Conservation (phyloP, 73 alveolate genomes). For the Stentor coeruleus region DNA sequence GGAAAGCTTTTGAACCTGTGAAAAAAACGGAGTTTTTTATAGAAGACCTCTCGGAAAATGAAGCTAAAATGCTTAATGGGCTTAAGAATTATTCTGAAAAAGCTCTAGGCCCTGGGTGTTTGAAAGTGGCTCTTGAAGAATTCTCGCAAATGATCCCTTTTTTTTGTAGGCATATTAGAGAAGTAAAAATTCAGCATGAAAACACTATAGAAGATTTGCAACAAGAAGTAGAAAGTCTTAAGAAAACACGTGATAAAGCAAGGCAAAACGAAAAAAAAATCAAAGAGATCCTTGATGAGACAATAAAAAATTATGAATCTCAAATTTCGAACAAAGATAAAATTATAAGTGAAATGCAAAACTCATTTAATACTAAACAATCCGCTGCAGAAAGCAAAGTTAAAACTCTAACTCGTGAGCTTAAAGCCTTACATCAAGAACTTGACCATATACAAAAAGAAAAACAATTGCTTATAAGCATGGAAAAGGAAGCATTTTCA, state of each 20-base stretch:
- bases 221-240: not conserved
- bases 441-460: not conserved
- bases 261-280: not conserved
- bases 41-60: not conserved
- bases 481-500: not conserved
- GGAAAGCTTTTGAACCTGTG: not conserved
- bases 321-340: not conserved
- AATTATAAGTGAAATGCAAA: not conserved
- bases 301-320: not conserved
- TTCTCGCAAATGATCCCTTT: not conserved
- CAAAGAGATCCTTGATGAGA: not conserved
- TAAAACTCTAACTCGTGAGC: not conserved
- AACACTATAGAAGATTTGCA: not conserved
- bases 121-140: not conserved
- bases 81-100: not conserved
- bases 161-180: not conserved
- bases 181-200: not conserved
- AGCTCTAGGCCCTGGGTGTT: not conserved
- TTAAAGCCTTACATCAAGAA: not conserved
- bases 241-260: not conserved
- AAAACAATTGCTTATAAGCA: too few species aligned
- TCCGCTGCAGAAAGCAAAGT: not conserved
- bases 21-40: not conserved
- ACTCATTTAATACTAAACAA: not conserved
- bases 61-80: not conserved